phyloP scores from a whole-genome alignment of 1,284 basidiomycete genomes.

The Malassezia arunalokei region DNA sequence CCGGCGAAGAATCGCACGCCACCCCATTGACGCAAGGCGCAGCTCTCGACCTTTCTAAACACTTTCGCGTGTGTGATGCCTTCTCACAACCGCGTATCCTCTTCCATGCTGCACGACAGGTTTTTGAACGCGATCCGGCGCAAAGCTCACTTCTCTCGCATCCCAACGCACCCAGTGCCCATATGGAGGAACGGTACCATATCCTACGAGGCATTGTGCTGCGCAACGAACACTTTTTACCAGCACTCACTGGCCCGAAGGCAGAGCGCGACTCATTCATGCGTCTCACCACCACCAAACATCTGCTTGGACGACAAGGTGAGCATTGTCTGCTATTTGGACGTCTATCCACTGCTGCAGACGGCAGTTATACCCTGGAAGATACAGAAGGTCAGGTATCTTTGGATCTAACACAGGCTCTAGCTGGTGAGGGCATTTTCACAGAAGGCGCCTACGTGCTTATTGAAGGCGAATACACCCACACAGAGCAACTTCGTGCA shows the following conservation, averaged over 20 bases:
- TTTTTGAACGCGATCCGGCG: constrained; percentile 54
- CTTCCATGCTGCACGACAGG: constrained; percentile 70
- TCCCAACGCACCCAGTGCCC: constrained; percentile 20
- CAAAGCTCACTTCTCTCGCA: constrained; percentile 23
- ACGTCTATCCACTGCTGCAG: constrained; percentile 76
- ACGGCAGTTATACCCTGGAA: constrained; percentile 79
- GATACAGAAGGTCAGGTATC: constrained; percentile 83
- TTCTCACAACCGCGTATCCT: constrained; percentile 87
- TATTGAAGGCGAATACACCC: constrained; percentile 90
- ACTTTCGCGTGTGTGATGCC: constrained; percentile 72
- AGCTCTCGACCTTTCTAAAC: constrained; percentile 66
- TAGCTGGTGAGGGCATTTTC: constrained; percentile 84
- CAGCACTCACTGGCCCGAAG: constrained; percentile 25
- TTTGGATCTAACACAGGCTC: constrained; percentile 71
- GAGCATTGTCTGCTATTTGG: constrained; percentile 86
- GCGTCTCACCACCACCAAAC: constrained; percentile 82
- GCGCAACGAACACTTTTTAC: constrained; percentile 43
- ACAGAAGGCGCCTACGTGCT: constrained; percentile 91
- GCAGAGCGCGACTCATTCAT: constrained; percentile 23
- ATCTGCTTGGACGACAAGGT: constrained; percentile 78
- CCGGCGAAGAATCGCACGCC: constrained; percentile 11
- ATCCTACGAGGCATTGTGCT: constrained; percentile 32
- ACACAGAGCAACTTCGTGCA: constrained; percentile 74
- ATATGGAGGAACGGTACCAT: constrained; percentile 29
- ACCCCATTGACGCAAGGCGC: constrained; percentile 47